A percentile compares a stretch with the other conserved stretches of the same genome.
Conservation (phyloP, 495 filamentous ascomycete genomes). For the Daldinia vernicosa region DNA sequence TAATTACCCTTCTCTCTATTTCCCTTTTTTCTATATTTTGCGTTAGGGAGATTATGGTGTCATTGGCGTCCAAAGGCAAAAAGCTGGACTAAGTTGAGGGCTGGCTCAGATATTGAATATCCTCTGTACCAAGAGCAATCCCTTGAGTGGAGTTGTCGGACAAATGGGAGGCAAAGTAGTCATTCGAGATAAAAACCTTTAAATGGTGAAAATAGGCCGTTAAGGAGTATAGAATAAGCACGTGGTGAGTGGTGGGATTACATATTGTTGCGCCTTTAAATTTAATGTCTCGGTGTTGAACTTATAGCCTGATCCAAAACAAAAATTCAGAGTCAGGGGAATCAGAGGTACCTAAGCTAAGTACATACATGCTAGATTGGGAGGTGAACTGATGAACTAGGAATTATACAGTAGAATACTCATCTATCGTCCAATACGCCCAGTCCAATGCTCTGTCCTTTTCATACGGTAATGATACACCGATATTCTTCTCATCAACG, state of each 20-base stretch:
- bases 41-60: not conserved
- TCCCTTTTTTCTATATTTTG: not conserved
- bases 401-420: constrained; percentile 3
- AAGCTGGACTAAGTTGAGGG: not conserved
- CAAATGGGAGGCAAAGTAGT: not conserved
- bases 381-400: not conserved
- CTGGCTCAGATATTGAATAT: not conserved
- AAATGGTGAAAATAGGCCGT: not conserved
- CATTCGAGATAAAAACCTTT: not conserved
- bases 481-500: constrained; percentile 16
- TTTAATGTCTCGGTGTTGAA: not conserved
- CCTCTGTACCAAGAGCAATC: not conserved
- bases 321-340: not conserved
- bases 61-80: not conserved
- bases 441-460: constrained; percentile 23
- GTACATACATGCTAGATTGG: not conserved
- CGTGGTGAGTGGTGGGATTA: not conserved
- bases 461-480: constrained; percentile 30
- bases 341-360: not conserved
- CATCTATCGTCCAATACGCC: constrained; percentile 23
- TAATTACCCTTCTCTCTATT: not conserved
- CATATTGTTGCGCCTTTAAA: not conserved
- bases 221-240: not conserved
- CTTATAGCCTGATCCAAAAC: not conserved
- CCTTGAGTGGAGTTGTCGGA: not conserved